Evolutionary conservation across 192 early-diverging fungal genomes (phyloP).

Genomic region (Backusella circina): DNA sequence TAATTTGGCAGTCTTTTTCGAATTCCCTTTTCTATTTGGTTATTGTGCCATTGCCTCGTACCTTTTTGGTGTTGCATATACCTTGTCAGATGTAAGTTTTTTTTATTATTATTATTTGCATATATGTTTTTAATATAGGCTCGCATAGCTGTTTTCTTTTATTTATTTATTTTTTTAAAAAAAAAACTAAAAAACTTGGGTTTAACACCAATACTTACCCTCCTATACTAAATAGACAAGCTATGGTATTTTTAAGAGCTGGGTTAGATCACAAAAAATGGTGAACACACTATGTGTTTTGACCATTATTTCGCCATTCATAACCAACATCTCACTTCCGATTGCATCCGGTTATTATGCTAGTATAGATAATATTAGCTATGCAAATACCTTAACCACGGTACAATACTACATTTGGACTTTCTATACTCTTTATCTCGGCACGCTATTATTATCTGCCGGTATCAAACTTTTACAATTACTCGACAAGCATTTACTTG

Average conservation of each 20-base stretch:
- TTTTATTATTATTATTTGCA: not conserved
- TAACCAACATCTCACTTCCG: not conserved
- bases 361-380: not conserved
- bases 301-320: not conserved
- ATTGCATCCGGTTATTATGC: not conserved
- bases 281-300: not conserved
- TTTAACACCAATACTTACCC: not conserved
- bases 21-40: constrained; percentile 7
- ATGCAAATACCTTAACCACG: not conserved
- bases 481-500: not conserved
- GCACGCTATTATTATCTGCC: not conserved
- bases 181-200: not conserved
- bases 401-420: not conserved
- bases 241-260: not conserved
- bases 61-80: constrained; percentile 4
- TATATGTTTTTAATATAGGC: not conserved
- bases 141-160: not conserved
- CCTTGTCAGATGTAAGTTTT: constrained; percentile 4
- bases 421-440: not conserved
- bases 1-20: not conserved
- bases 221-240: not conserved
- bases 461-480: not conserved
- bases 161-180: not conserved
- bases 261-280: not conserved
- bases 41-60: constrained; percentile 5